Percentiles rank a stretch among this genome's conserved stretches.
Evolutionary conservation across 176 grass and related monocot genomes (phyloP).

Genomic region (Themeda triandra): DNA sequence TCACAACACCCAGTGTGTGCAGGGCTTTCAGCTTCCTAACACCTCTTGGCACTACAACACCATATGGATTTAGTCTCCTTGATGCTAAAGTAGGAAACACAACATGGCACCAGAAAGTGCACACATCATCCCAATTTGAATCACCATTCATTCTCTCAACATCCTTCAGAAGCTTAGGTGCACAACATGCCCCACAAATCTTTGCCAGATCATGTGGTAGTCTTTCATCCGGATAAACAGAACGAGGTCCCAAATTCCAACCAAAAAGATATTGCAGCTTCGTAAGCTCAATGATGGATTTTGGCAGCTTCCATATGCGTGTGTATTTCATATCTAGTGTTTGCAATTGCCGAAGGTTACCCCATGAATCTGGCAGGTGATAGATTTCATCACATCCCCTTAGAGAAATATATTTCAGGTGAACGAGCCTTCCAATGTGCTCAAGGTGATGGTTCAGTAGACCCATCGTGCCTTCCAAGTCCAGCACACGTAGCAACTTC

Average conservation of each 20-base stretch:
- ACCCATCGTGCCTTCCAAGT: neutral
- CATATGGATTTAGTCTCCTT: neutral
- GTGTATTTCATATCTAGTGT: neutral
- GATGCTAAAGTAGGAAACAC: too few relatives aligned
- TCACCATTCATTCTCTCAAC: too few relatives aligned
- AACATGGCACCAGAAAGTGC: too few relatives aligned
- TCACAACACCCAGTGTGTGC: neutral
- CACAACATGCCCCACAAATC: too few relatives aligned
- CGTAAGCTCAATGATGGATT: neutral
- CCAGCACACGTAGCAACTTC: conserved; percentile 32
- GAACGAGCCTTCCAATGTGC: neutral
- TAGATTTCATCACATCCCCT: neutral
- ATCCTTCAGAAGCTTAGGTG: too few relatives aligned
- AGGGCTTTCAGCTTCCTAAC: neutral
- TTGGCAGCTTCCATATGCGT: neutral
- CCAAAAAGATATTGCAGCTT: neutral
- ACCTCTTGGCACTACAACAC: neutral
- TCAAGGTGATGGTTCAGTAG: neutral
- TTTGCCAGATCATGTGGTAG: neutral
- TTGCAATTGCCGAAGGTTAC: neutral
- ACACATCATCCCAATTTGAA: too few relatives aligned
- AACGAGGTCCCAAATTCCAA: rapidly evolving
- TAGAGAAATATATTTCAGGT: conserved; percentile 30
- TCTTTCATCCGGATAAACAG: rapidly evolving
- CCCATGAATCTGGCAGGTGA: neutral